phyloP scores from a whole-genome alignment of 163 green algal genomes.

The Botryococcus braunii region DNA sequence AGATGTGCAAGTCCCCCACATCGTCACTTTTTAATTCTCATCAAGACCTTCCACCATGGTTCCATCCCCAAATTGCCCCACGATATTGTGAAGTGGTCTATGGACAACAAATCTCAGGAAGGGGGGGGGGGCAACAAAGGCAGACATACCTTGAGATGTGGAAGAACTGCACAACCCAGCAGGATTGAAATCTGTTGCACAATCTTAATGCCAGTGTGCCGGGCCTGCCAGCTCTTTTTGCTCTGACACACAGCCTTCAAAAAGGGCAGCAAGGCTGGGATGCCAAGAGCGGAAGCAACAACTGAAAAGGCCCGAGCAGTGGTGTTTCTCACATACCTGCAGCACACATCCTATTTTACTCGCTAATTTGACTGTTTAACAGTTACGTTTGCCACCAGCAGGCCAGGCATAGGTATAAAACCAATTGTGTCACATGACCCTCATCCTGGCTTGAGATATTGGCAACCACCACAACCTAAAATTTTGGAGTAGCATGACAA shows the following conservation, averaged over 20 bases:
- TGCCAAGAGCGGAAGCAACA: constrained; percentile 88
- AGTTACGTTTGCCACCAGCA: too few species aligned
- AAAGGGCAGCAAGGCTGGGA: constrained; percentile 95
- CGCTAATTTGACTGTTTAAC: not conserved
- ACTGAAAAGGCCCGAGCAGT: constrained; percentile 87
- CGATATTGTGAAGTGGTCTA: too few species aligned
- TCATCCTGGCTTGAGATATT: too few species aligned
- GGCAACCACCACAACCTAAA: too few species aligned
- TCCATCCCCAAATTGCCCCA: too few species aligned
- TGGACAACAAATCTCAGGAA: constrained; percentile 1
- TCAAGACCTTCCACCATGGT: too few species aligned
- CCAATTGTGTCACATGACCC: too few species aligned
- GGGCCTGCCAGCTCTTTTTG: constrained; percentile 98
- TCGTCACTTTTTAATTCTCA: too few species aligned
- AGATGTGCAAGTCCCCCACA: too few species aligned
- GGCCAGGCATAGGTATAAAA: too few species aligned
- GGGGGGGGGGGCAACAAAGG: not conserved
- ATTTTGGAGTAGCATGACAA: too few species aligned
- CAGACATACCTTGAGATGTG: constrained; percentile 69
- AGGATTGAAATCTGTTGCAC: constrained; percentile 97
- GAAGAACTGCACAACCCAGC: constrained; percentile 94
- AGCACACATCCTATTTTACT: too few species aligned
- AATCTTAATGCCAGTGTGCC: constrained; percentile 98
- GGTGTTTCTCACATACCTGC: constrained; percentile 80
- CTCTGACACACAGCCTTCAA: constrained; percentile 94